These are phyloP conservation scores for Aspergillus mulundensis DNA, from an alignment of 495 filamentous ascomycete genomes.

Conservation along the genomic window DNA sequence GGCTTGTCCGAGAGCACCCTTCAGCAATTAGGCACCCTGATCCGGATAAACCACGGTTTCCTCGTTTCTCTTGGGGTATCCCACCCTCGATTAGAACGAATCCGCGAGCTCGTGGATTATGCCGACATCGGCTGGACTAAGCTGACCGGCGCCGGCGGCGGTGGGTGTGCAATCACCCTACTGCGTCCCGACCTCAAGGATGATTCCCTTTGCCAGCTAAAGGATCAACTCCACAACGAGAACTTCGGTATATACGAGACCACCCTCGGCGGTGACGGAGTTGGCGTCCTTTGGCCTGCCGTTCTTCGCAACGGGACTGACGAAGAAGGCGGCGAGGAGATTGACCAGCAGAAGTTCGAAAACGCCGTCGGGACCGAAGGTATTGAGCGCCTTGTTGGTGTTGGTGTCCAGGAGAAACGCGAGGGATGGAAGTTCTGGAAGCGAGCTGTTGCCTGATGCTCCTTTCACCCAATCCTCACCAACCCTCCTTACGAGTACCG, in stretches of 20 bases:
- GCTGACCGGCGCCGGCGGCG: slow-evolving; percentile 90
- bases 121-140: slow-evolving; percentile 95
- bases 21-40: slow-evolving; percentile 73
- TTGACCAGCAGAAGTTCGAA: slow-evolving; percentile 88
- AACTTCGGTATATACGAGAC: slow-evolving; percentile 81
- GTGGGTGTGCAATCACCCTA: slow-evolving; percentile 90
- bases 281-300: slow-evolving; percentile 89
- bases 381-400: slow-evolving; percentile 63
- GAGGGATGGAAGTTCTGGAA: slow-evolving; percentile 97
- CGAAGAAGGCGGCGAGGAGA: slow-evolving; percentile 79
- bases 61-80: slow-evolving; percentile 86
- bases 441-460: slow-evolving; percentile 24
- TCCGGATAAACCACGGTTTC: slow-evolving; percentile 89
- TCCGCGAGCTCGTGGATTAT: slow-evolving; percentile 86
- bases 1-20: slow-evolving; percentile 53
- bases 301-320: slow-evolving; percentile 71
- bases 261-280: slow-evolving; percentile 83
- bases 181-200: slow-evolving; percentile 59
- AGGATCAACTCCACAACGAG: slow-evolving; percentile 65
- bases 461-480: neutral
- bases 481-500: neutral
- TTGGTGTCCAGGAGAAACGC: slow-evolving; percentile 62
- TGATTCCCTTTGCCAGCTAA: slow-evolving; percentile 55
- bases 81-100: slow-evolving; percentile 86
- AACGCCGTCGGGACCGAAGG: slow-evolving; percentile 74